These are phyloP conservation scores for Diaporthe destruens DNA, from an alignment of 2,329 filamentous ascomycete genomes.

Conservation along the genomic window DNA sequence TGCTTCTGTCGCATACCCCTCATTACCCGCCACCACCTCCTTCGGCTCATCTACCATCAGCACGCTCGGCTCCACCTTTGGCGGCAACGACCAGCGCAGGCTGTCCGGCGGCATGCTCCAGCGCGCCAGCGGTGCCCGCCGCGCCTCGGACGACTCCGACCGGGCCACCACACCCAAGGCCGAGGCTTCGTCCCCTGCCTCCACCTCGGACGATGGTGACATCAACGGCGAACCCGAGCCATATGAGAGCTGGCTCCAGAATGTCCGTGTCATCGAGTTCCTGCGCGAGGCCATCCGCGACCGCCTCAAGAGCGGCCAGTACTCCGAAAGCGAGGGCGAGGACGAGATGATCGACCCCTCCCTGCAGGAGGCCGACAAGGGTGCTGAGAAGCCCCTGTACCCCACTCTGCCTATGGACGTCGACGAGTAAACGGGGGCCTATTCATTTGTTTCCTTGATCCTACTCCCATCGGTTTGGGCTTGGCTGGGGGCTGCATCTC, in stretches of 20 bases:
- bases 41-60: slow-evolving; percentile 76
- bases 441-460: background rate
- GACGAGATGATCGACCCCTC: slow-evolving; percentile 50
- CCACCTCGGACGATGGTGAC: slow-evolving; percentile 69
- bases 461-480: background rate
- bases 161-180: slow-evolving; percentile 59
- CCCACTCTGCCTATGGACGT: slow-evolving; percentile 49
- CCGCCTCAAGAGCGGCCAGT: slow-evolving; percentile 69
- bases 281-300: slow-evolving; percentile 70
- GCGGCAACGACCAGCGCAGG: slow-evolving; percentile 69
- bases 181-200: slow-evolving; percentile 61
- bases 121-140: slow-evolving; percentile 62
- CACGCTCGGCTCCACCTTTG: slow-evolving; percentile 77
- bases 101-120: slow-evolving; percentile 77
- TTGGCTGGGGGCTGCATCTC: slow-evolving; percentile 12
- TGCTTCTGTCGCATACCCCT: slow-evolving; percentile 78
- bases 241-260: slow-evolving; percentile 75
- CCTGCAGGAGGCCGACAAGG: slow-evolving; percentile 47
- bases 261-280: slow-evolving; percentile 74
- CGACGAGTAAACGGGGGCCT: slow-evolving; percentile 22
- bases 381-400: slow-evolving; percentile 52
- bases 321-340: slow-evolving; percentile 54
- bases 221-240: slow-evolving; percentile 68
- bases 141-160: slow-evolving; percentile 55
- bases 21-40: slow-evolving; percentile 78